A percentile compares a stretch with the other conserved stretches of the same genome.
Evolutionary conservation across 768 basidiomycete genomes (phyloP).

Genomic region (Serpula lacrymans): DNA sequence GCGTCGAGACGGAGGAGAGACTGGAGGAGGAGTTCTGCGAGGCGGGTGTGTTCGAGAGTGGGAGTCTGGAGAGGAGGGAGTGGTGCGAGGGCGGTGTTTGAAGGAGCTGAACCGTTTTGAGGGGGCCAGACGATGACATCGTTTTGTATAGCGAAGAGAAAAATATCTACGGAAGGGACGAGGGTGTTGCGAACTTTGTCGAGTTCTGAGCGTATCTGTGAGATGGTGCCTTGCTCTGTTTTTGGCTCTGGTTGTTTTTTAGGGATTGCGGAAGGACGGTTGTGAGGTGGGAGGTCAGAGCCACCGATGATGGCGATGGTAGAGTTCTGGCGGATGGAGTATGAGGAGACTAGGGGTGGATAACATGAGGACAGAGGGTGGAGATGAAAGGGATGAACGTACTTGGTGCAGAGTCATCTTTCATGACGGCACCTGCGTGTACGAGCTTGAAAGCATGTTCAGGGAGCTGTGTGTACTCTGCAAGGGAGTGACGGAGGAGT

Average conservation of each 20-base stretch:
- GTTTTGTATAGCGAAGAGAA: conserved; percentile 38
- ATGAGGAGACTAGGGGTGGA: conserved; percentile 59
- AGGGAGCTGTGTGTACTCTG: conserved; percentile 73
- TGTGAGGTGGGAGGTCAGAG: conserved; percentile 26
- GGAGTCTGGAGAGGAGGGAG: conserved; percentile 3
- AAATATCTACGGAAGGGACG: conserved; percentile 52
- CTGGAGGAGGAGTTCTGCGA: conserved; percentile 84
- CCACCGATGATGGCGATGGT: conserved; percentile 69
- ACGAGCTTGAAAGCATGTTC: conserved; percentile 77
- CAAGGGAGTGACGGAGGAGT: conserved; percentile 56
- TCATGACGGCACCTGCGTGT: conserved; percentile 87
- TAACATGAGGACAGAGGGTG: conserved; percentile 3
- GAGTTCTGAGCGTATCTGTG: conserved; percentile 37
- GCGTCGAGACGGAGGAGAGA: conserved; percentile 85
- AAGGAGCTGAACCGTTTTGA: neutral
- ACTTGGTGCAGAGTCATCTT: conserved; percentile 71
- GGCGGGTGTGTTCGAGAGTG: conserved; percentile 45
- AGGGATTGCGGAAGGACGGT: conserved; percentile 19
- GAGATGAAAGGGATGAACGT: conserved; percentile 24
- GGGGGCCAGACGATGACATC: conserved; percentile 1
- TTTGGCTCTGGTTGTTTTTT: conserved; percentile 18
- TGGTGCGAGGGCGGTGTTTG: conserved; percentile 7
- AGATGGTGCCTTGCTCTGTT: conserved; percentile 38
- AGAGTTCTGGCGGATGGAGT: conserved; percentile 66
- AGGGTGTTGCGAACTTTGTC: conserved; percentile 51